Percentiles rank a stretch among this genome's conserved stretches.
phyloP scores from a whole-genome alignment of 176 grass and related monocot species.

The Zoysia japonica region DNA sequence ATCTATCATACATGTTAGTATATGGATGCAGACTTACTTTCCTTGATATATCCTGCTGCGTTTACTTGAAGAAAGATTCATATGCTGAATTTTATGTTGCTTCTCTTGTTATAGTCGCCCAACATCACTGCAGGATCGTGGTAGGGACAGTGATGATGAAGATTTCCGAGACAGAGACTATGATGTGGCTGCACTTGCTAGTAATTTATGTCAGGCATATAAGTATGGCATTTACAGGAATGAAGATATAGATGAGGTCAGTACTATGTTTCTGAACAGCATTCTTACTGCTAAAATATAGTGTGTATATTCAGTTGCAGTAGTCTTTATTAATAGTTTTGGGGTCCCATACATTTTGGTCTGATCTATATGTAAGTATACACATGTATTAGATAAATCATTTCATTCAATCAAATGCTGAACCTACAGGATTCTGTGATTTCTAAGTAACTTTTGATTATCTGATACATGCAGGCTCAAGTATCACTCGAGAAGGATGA shows the following conservation, averaged over 20 bases:
- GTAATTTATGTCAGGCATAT: constrained; percentile 91
- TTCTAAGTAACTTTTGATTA: constrained; percentile 29
- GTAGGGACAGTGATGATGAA: constrained; percentile 96
- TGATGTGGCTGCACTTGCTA: constrained; percentile 95
- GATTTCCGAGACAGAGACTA: constrained; percentile 94
- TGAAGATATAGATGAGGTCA: constrained; percentile 91
- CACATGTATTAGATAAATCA: constrained; percentile 5
- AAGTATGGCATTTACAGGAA: constrained; percentile 80
- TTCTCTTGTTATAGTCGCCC: constrained; percentile 69
- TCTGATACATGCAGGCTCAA: constrained; percentile 70
- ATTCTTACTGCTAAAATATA: constrained; percentile 19
- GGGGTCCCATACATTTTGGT: neutral
- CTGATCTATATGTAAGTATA: constrained; percentile 9
- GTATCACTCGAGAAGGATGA: constrained; percentile 75
- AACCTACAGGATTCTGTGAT: neutral
- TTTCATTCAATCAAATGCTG: neutral
- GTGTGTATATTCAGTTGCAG: constrained; percentile 6
- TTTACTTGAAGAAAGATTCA: neutral
- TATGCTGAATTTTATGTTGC: constrained; percentile 27
- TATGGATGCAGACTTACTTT: constrained; percentile 5
- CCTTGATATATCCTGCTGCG: constrained; percentile 6
- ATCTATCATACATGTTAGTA: constrained; percentile 11
- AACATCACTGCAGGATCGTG: constrained; percentile 79
- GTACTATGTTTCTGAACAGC: constrained; percentile 8
- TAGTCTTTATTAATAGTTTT: constrained; percentile 13